Base-by-base conservation (phyloP, 2,329 filamentous ascomycete genomes). In the Mariannaea sp. region DNA sequence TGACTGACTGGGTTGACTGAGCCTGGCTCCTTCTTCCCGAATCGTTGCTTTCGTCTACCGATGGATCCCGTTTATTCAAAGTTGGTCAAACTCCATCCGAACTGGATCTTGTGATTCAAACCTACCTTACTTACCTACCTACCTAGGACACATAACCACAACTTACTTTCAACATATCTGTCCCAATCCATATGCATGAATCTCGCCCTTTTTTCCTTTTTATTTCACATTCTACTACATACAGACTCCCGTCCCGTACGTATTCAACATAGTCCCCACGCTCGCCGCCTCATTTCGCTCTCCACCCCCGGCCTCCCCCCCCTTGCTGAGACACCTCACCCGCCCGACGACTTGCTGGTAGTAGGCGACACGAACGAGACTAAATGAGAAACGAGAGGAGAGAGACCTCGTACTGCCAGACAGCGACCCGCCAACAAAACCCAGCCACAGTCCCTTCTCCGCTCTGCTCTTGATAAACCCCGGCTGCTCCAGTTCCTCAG, bases 401-500 rank as follows among this genome's bases (percentile, higher is more conserved):
- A 54, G 51, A 45, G 51, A 43, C 50, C 50, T 53, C 50, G 50
- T 48, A 43, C 50, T 35, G 7, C 32, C 8, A 16, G 14, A 16
- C 32, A 5, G 5, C 7, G 7, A 7, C 8, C 13, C 35, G 35
- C 20, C 33, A n/a, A 30, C 22, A 24, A 24, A 24, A 24, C 33
- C 51, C 51, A 54, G 51, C 51, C 51, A 54, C 51, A 49, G 27
- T 33, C 39, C 3, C 13, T 49, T 44, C 51, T 53, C 50, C 50
- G 50, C 50, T 41, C 39, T 26, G 33, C 38, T 48, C 45, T 54
- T 54, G 33, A n/a, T n/a, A 53, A 49, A 16, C 45, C 51, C 51
- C 33, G 39, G 50, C 17, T 35, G 30, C 20, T 17, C 39, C 47
- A 41, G 32, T 40, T 35, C 49, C 39, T 35, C 26, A 29, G 44